Conservation (phyloP, 305 asterid genomes). For the Ruellia speciosa region DNA sequence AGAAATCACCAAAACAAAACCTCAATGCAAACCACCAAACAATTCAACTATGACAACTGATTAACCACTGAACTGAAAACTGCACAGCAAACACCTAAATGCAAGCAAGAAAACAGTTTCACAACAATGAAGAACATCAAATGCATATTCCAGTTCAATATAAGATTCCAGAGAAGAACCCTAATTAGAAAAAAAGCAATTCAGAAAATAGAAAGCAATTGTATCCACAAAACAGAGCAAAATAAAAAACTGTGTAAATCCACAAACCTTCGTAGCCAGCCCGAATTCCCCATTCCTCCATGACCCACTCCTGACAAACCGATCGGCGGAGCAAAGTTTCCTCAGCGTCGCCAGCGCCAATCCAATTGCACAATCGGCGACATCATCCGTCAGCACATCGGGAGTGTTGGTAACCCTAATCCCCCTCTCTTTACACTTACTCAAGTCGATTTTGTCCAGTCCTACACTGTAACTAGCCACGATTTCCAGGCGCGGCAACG, state of each 20-base stretch:
- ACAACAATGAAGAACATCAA: too few relatives aligned
- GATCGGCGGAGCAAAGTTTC: conserved; percentile 45
- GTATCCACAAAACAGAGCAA: background rate
- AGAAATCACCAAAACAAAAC: background rate
- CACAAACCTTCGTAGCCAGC: conserved; percentile 49
- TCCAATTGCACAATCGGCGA: conserved; percentile 67
- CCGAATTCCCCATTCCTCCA: conserved; percentile 49
- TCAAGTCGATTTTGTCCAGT: conserved; percentile 61
- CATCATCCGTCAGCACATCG: conserved; percentile 70
- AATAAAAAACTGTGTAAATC: background rate
- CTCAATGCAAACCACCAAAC: too few relatives aligned
- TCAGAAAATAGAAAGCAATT: background rate
- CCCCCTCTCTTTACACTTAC: conserved; percentile 49
- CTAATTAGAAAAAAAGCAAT: background rate
- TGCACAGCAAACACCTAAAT: too few relatives aligned
- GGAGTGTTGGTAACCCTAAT: conserved; percentile 78
- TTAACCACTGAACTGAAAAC: too few relatives aligned
- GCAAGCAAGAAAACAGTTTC: too few relatives aligned
- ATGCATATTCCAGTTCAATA: too few relatives aligned
- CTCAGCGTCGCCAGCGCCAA: conserved; percentile 48
- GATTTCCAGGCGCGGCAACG: conserved; percentile 61
- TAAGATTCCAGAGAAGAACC: background rate
- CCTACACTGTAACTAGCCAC: conserved; percentile 75
- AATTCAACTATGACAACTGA: too few relatives aligned
- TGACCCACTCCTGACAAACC: conserved; percentile 33